Base-by-base conservation (phyloP, 148 eudicot species). In the Fagopyrum homotropicum region DNA sequence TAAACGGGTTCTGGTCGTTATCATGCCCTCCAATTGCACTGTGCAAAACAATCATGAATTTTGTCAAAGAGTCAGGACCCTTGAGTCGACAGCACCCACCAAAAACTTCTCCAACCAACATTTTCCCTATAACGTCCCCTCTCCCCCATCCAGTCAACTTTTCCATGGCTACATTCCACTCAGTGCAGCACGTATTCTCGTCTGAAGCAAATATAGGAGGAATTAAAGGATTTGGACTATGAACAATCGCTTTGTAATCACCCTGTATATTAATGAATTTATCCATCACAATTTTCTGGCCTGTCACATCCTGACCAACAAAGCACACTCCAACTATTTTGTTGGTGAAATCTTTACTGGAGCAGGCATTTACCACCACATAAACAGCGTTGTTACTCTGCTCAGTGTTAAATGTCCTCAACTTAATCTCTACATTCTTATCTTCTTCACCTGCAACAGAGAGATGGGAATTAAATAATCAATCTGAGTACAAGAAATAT, bases 141-240 rank as follows among this genome's bases (percentile, higher is more conserved):
- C 83, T 79, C 47, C 75, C 80, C 97, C 99, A 95, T 17, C 98
- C 99, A 16, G 94, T 92, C 71, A 90, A 86, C 76, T 92, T 95
- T 77, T 89, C 91, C 99, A 95, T 90, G 54, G 99, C 97, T 6
- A 84, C 79, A 77, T 95, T 95, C 99, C 99, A 95, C 77, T 95
- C 99, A 51, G 86, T 89, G 87, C 99, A 95, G 72, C 87, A 81
- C 4, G 94, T 87, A 79, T 89, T 89, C 84, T 90, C 96, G 78
- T 95, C 97, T 2, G 92, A 86, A 56, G 91, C 99, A 79, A 92
- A 95, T 80, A 95, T 92, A 19, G 99, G 96, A 7, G 99, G 99
- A 51, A 95, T 95, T 77, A 95, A 75, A 78, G 96, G 92, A 74
- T 88, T 92, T 43, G 91, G 99, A 81, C 85, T 95, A 57, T 95